These are phyloP conservation scores for Lipomyces japonicus DNA, from an alignment of 805 yeast species.

Conservation along the genomic window DNA sequence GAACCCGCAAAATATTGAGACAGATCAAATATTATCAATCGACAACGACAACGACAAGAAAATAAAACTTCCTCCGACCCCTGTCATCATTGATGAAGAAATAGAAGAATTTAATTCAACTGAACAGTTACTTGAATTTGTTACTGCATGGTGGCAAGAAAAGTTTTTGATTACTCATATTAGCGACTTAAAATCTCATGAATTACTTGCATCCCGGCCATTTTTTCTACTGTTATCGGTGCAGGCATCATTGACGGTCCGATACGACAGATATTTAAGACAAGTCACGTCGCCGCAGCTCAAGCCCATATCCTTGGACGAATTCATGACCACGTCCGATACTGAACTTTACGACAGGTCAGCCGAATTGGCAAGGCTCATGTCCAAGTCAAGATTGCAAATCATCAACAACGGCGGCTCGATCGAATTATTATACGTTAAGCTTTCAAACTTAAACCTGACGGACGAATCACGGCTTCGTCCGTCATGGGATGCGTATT, in stretches of 20 bases:
- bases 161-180: slow-evolving; percentile 59
- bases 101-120: slow-evolving; percentile 40
- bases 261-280: slow-evolving; percentile 37
- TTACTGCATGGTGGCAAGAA: slow-evolving; percentile 62
- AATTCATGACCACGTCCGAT: slow-evolving; percentile 41
- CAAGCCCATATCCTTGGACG: slow-evolving; percentile 33
- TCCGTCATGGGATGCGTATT: slow-evolving; percentile 95
- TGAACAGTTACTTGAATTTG: slow-evolving; percentile 52
- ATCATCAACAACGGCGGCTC: slow-evolving; percentile 51
- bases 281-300: not conserved
- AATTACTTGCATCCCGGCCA: slow-evolving; percentile 58
- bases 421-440: slow-evolving; percentile 39
- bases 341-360: slow-evolving; percentile 33
- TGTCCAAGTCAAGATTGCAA: slow-evolving; percentile 52
- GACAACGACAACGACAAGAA: not conserved
- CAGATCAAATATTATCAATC: slow-evolving; percentile 13
- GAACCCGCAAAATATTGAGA: not conserved
- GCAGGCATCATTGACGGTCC: slow-evolving; percentile 62
- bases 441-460: slow-evolving; percentile 44
- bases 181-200: slow-evolving; percentile 41
- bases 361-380: slow-evolving; percentile 41
- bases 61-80: not conserved
- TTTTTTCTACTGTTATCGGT: slow-evolving; percentile 76
- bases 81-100: not conserved
- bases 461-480: slow-evolving; percentile 59